Percentiles rank a stretch among this genome's conserved stretches.
These are phyloP conservation scores for Theobroma cacao DNA, from an alignment of 345 rosid species.

Conservation along the genomic window DNA sequence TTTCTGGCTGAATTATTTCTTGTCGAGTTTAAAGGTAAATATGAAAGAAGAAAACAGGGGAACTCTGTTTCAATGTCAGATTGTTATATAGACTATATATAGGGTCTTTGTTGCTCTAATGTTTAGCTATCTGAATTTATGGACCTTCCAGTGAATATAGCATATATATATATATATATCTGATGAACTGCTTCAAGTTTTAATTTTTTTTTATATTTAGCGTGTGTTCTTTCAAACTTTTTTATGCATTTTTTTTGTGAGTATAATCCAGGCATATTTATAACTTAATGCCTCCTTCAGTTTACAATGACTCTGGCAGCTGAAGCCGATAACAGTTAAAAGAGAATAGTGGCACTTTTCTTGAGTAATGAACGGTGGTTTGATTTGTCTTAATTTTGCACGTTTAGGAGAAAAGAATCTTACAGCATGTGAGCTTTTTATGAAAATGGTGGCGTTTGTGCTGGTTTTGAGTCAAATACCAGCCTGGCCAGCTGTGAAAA, in stretches of 20 bases:
- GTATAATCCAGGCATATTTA: neutral
- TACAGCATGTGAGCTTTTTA: neutral
- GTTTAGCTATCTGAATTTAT: neutral
- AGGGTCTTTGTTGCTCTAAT: neutral
- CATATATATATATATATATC: no score
- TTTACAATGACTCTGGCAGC: neutral
- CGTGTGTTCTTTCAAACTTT: neutral
- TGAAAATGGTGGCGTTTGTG: neutral
- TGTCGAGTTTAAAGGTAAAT: constrained; percentile 13
- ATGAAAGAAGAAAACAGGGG: constrained; percentile 17
- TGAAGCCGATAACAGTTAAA: neutral
- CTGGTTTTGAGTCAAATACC: neutral
- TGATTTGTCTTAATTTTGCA: neutral
- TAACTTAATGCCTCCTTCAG: neutral
- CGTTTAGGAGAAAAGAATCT: constrained; percentile 7
- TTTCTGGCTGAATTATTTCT: constrained; percentile 42
- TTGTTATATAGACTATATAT: neutral
- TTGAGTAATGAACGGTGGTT: neutral
- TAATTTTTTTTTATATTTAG: neutral
- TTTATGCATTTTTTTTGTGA: neutral
- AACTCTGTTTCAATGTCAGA: constrained; percentile 18
- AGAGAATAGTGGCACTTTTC: neutral
- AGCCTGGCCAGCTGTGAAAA: constrained; percentile 12
- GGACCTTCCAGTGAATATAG: neutral
- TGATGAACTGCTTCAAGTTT: neutral